Evolutionary conservation across 371 early-diverging fungal species (phyloP).

Genomic region (Mortierella sp.): DNA sequence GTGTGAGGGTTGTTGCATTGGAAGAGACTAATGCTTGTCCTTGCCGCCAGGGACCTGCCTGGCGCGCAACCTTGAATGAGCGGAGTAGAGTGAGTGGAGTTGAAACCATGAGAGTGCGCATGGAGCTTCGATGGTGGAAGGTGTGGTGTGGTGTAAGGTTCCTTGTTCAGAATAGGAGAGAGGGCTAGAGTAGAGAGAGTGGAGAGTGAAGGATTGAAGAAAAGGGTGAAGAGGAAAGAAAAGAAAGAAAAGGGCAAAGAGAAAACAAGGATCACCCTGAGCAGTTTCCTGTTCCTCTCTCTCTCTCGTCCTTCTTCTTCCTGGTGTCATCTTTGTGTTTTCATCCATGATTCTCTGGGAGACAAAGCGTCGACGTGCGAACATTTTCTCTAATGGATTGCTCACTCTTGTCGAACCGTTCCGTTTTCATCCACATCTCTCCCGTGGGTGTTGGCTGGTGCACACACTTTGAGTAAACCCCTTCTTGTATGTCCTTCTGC

Average conservation of each 20-base stretch:
- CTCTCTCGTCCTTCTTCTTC: not conserved
- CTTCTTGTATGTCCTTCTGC: constrained; percentile 3
- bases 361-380: not conserved
- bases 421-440: constrained; percentile 14
- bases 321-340: no score
- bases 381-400: not conserved
- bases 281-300: not conserved
- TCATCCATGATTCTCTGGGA: not conserved
- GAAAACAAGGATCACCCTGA: not conserved
- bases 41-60: constrained; percentile 14
- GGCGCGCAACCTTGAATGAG: constrained; percentile 10
- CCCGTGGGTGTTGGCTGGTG: not conserved
- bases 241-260: not conserved
- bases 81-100: constrained; percentile 16
- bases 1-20: not conserved
- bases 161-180: not conserved
- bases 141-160: not conserved
- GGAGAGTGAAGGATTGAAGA: not conserved
- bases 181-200: not conserved
- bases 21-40: not conserved
- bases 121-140: not conserved
- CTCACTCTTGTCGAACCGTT: constrained; percentile 1
- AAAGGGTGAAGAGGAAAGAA: constrained; percentile 5
- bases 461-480: not conserved
- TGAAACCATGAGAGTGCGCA: constrained; percentile 1